Evolutionary conservation across 2,329 filamentous ascomycete genomes (phyloP).

Genomic region (Trichoderma polysporum): DNA sequence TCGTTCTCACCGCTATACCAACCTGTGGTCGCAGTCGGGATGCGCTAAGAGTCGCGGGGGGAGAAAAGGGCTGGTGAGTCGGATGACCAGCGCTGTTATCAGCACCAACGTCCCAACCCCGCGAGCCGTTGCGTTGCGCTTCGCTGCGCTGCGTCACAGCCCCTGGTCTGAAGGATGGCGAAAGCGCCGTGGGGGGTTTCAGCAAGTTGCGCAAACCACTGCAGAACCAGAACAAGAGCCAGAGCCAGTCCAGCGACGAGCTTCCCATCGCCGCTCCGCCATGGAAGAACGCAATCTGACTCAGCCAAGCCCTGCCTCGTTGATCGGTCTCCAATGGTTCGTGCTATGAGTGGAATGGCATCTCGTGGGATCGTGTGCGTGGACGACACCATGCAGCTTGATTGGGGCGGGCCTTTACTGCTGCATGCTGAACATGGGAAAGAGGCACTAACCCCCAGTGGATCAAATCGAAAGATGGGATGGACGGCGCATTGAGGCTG

Average conservation of each 20-base stretch:
- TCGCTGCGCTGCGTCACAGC: constrained; percentile 16
- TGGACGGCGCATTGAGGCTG: constrained; percentile 9
- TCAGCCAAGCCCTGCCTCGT: constrained; percentile 6
- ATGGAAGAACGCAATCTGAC: constrained; percentile 2
- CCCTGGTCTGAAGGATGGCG: background rate
- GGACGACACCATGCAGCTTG: constrained; percentile 5
- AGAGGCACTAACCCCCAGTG: constrained; percentile 11
- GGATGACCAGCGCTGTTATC: constrained; percentile 19
- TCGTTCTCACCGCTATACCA: constrained; percentile 17
- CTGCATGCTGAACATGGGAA: background rate
- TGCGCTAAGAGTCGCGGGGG: constrained; percentile 5
- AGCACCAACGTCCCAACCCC: constrained; percentile 18
- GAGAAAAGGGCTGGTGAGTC: constrained; percentile 1
- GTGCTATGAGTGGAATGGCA: background rate
- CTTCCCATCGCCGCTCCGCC: background rate
- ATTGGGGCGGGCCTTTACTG: constrained; percentile 10
- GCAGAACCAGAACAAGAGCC: background rate
- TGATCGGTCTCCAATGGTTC: constrained; percentile 5
- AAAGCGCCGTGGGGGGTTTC: constrained; percentile 9
- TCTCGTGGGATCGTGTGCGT: background rate
- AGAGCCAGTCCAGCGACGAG: background rate
- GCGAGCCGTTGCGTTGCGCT: constrained; percentile 9
- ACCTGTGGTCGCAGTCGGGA: background rate
- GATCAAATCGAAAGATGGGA: constrained; percentile 5
- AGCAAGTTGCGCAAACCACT: background rate